Evolutionary conservation across 2,329 filamentous ascomycete genomes (phyloP), one percentile per base, ranked within the genome.

Genomic region (Calonectria naviculata): DNA sequence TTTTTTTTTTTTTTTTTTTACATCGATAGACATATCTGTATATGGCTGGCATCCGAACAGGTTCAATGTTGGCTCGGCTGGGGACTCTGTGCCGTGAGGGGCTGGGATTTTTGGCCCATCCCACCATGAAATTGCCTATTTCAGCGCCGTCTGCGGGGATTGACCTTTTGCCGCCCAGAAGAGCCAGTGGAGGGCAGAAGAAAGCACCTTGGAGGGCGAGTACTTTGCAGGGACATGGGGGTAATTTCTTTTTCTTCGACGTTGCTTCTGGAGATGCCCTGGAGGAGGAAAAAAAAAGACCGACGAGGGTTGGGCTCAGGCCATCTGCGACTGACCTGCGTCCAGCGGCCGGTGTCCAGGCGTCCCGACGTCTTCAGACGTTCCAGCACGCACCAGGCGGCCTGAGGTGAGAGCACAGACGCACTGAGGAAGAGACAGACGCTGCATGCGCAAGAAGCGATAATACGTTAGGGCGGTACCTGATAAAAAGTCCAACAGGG

Each of bases 141-240:
- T 49, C 54, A 67, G 65, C 31, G 52, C 49, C 54, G 54, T 29
- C 54, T 67, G 42, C 42, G 65, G 65, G 54, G 65, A 61, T 61
- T n/a, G 24, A 10, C 63, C 36, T 28, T 65, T 54, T 65, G 63
- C 63, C 63, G 42, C 65, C 65, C 42, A 41, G 52, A 38, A 28
- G 26, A 26, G 26, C 56, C 56, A 52, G 44, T 67, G 38, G 28
- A 49, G 36, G 65, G 52, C 41, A 60, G 54, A 34, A 67, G 60
- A 34, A 26, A 26, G 42, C 34, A 61, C 31, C 52, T 52, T 41
- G 54, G 54, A 60, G 52, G 64, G n/a, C 12, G 31, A 13, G 28
- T 31, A 67, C 41, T 58, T 21, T 46, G 26, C 19, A 36, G 63
- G 29, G 62, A 24, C 44, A 65, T 42, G 31, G 28, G 28, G 19